A percentile compares a stretch with the other conserved stretches of the same genome.
Conservation (phyloP, 768 basidiomycete species). For the Amanita exitialis region DNA sequence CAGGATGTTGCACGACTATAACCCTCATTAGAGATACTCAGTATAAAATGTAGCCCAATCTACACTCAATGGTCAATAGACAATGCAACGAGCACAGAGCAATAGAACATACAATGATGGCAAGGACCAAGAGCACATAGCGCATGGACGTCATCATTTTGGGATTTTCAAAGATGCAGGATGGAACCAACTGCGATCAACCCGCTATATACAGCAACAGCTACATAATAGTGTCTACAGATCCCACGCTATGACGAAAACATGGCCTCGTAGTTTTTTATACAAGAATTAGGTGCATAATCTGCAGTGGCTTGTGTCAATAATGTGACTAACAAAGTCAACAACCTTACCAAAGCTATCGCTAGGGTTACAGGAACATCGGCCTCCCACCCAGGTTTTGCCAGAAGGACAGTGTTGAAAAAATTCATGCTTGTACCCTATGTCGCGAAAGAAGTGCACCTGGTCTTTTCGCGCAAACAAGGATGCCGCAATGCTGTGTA, state of each 20-base stretch:
- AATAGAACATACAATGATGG: slow-evolving; percentile 27
- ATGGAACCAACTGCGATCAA: background rate
- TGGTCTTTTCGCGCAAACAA: slow-evolving; percentile 67
- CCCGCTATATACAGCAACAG: background rate
- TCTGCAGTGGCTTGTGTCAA: slow-evolving; percentile 16
- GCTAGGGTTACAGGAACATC: slow-evolving; percentile 63
- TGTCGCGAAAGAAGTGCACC: slow-evolving; percentile 75
- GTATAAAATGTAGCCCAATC: slow-evolving; percentile 53
- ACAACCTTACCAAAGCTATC: slow-evolving; percentile 54
- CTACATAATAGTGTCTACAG: slow-evolving; percentile 1
- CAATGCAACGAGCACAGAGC: background rate
- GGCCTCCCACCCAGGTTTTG: slow-evolving; percentile 42
- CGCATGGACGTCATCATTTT: slow-evolving; percentile 48
- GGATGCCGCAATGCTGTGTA: slow-evolving; percentile 73
- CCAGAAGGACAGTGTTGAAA: slow-evolving; percentile 71
- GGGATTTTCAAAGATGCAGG: slow-evolving; percentile 3
- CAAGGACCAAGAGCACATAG: slow-evolving; percentile 41
- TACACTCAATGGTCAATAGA: slow-evolving; percentile 10
- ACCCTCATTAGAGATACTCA: slow-evolving; percentile 54
- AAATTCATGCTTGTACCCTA: slow-evolving; percentile 75
- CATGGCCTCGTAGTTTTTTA: slow-evolving; percentile 26
- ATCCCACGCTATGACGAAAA: slow-evolving; percentile 14
- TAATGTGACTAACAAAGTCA: too few relatives aligned
- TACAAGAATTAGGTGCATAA: slow-evolving; percentile 30
- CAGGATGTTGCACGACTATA: slow-evolving; percentile 55